A percentile compares a stretch with the other conserved stretches of the same genome.
Evolutionary conservation across 805 yeast species (phyloP).

Genomic region (Spathaspora hagerdaliae): DNA sequence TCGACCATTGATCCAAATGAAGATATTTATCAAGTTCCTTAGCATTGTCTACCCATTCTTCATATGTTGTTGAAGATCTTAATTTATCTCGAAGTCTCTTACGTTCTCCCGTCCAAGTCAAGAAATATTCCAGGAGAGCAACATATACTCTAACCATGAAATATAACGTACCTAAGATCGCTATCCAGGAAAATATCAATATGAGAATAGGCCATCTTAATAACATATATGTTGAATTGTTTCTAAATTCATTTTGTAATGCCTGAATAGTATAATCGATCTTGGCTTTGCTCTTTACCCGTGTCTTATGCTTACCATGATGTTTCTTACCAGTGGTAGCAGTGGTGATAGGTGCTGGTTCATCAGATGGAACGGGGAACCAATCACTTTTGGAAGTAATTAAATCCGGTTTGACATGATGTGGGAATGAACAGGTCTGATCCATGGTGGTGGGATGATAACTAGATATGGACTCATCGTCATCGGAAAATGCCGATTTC

Average conservation of each 20-base stretch:
- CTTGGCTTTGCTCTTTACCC: background rate
- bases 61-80: slow-evolving; percentile 45
- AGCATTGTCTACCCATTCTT: slow-evolving; percentile 64
- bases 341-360: background rate
- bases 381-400: slow-evolving; percentile 27
- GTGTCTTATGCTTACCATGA: background rate
- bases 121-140: slow-evolving; percentile 53
- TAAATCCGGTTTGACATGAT: slow-evolving; percentile 9
- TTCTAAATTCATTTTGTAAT: slow-evolving; percentile 34
- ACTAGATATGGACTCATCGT: background rate
- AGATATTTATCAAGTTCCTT: slow-evolving; percentile 51
- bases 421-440: background rate
- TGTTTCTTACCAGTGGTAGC: background rate
- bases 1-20: slow-evolving; percentile 61
- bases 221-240: slow-evolving; percentile 31
- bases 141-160: slow-evolving; percentile 55
- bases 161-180: slow-evolving; percentile 46
- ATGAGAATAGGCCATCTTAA: slow-evolving; percentile 65
- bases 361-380: slow-evolving; percentile 12
- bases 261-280: slow-evolving; percentile 5
- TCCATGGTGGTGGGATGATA: background rate
- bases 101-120: slow-evolving; percentile 61
- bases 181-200: slow-evolving; percentile 51
- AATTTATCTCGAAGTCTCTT: slow-evolving; percentile 46
- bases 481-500: background rate